Percentiles rank a stretch among this genome's conserved stretches.
These are phyloP conservation scores for Eutrema japonicum DNA, from an alignment of 345 rosid species.

Conservation along the genomic window DNA sequence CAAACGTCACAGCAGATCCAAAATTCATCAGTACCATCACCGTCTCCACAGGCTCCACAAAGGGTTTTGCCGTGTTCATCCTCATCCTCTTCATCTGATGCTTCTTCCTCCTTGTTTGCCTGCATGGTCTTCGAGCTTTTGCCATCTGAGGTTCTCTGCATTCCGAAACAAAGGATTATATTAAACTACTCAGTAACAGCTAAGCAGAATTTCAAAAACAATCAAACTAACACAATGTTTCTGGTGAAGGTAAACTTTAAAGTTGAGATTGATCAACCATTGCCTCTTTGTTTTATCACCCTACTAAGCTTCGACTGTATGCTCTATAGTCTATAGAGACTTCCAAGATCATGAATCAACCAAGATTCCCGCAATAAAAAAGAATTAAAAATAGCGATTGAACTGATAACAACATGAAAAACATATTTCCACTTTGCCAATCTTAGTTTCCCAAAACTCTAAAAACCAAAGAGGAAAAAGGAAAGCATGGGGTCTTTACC, in stretches of 20 bases:
- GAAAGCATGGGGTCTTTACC: slow-evolving; percentile 38
- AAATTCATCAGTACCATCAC: slow-evolving; percentile 74
- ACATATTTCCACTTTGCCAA: not conserved
- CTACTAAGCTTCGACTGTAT: not conserved
- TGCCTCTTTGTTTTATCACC: not conserved
- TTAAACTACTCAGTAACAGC: not conserved
- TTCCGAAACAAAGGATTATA: slow-evolving; percentile 8
- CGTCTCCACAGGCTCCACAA: slow-evolving; percentile 85
- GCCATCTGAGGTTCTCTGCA: slow-evolving; percentile 60
- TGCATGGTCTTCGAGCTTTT: slow-evolving; percentile 51
- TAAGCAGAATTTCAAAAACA: slow-evolving; percentile 2
- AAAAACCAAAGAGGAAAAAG: not conserved
- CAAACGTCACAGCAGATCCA: slow-evolving; percentile 87
- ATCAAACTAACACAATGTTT: slow-evolving; percentile 1
- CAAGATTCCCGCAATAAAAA: not conserved
- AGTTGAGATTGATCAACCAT: slow-evolving; percentile 4
- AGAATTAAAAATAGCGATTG: not conserved
- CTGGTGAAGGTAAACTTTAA: not conserved
- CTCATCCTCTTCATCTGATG: slow-evolving; percentile 50
- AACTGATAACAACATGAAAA: not conserved
- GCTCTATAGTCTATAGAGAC: not conserved
- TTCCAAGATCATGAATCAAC: not conserved
- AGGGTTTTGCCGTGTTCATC: slow-evolving; percentile 72
- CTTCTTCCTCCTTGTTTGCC: slow-evolving; percentile 58
- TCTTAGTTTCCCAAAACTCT: not conserved